phyloP scores from a whole-genome alignment of 2,329 filamentous ascomycete species.

The Stromatinia cepivora region DNA sequence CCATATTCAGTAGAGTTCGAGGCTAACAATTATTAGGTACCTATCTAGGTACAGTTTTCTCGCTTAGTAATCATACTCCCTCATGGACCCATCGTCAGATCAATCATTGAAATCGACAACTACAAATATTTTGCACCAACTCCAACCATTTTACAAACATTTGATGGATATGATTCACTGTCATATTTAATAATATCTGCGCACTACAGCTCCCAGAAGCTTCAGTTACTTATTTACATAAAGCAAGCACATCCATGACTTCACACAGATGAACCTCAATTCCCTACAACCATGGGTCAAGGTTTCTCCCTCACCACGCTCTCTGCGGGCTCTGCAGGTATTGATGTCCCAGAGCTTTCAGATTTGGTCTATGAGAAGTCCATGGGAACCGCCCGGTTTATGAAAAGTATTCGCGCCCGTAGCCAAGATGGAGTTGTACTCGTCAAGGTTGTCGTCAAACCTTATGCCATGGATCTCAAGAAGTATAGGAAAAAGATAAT shows the following conservation, averaged over 20 bases:
- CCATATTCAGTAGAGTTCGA: background rate
- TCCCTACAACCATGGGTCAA: constrained; percentile 73
- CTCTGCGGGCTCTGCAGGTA: constrained; percentile 86
- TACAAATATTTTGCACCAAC: background rate
- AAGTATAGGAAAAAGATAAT: constrained; percentile 76
- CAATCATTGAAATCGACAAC: background rate
- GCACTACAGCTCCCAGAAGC: constrained; percentile 1
- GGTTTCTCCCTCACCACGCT: constrained; percentile 92
- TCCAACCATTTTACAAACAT: background rate
- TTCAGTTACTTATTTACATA: background rate
- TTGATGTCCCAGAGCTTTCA: constrained; percentile 88
- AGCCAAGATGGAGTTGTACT: constrained; percentile 89
- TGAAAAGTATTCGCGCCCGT: constrained; percentile 91
- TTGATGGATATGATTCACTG: background rate
- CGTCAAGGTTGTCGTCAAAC: constrained; percentile 93
- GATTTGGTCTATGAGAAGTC: constrained; percentile 92
- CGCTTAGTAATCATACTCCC: background rate
- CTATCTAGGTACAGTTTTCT: background rate
- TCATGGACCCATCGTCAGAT: background rate
- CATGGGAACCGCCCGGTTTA: constrained; percentile 87
- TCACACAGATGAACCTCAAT: constrained; percentile 34
- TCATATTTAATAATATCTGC: background rate
- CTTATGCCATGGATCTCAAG: constrained; percentile 78
- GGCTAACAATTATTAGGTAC: background rate
- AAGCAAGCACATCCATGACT: constrained; percentile 33